Evolutionary conservation across 2,329 filamentous ascomycete species (phyloP), one percentile per base, ranked within the genome.

Genomic region (Pseudocercospora pini-densiflorae): DNA sequence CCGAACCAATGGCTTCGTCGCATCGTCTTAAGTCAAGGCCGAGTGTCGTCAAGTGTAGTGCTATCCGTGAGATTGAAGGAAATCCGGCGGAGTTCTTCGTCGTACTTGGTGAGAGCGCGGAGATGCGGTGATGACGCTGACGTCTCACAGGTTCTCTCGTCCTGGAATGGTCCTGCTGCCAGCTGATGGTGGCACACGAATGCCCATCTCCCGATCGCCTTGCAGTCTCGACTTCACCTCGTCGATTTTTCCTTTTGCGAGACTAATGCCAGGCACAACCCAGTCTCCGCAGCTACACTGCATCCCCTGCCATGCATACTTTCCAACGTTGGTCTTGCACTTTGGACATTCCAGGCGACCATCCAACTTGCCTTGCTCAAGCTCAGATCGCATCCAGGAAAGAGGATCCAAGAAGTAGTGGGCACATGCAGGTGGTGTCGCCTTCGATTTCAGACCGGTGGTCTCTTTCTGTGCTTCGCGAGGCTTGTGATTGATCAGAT

Each of bases 301-400:
- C 85, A 97, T 90, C 14, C 95, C 95, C 78, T 96, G 93, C 95
- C 95, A 99, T 61, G 94, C 92, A 77, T 97, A 99, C 73, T 95
- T 92, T 45, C 95, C 95, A 57, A 98, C 88, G 61, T 92, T 93
- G 47, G 92, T 89, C 55, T 87, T 88, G 79, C 95, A 99, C 75
- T 90, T 91, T 9, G 95, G 94, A 75, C 95, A 99, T 65, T 89
- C 87, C 33, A 99, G 84, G 9, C 94, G 89, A 24, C 95, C 95
- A 67, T 94, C 92, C 24, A 98, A 84, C 68, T 90, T 88, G 29
- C 92, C 93, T 74, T 91, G 87, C 73, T 94, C 91, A n/a, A 99
- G 87, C 74, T 90, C 89, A 0, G 89, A 83, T 6, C 92, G 89
- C 95, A 99, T 99, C 95, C 95, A 99, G 14, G 92, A 92, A 36